Percentiles rank a stretch among this genome's conserved stretches.
Conservation (phyloP, 176 grass and related monocot genomes). For the Zea mays region DNA sequence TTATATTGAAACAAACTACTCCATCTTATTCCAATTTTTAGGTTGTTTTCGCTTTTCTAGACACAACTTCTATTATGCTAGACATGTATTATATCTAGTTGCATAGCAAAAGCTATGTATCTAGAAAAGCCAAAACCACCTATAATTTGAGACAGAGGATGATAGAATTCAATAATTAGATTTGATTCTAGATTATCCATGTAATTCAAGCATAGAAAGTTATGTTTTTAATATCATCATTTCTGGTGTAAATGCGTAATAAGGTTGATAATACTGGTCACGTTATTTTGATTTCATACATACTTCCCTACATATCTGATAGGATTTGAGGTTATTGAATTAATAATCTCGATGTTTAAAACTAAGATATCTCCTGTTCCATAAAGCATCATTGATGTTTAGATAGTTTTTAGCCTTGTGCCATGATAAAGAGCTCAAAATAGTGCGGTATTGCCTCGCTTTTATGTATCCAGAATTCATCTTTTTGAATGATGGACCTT, state of each 20-base stretch:
- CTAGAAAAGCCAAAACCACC: too few species aligned
- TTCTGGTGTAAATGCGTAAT: neutral
- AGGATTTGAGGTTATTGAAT: slow-evolving; percentile 8
- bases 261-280: neutral
- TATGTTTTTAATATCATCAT: neutral
- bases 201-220: neutral
- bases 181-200: neutral
- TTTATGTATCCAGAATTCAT: neutral
- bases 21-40: too few species aligned
- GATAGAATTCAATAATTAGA: neutral
- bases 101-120: too few species aligned
- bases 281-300: neutral
- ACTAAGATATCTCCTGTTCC: slow-evolving; percentile 4
- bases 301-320: neutral
- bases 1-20: neutral
- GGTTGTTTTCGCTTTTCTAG: too few species aligned
- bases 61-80: too few species aligned
- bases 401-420: neutral
- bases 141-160: too few species aligned
- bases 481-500: slow-evolving; percentile 17
- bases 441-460: neutral
- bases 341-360: neutral
- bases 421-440: neutral
- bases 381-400: neutral
- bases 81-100: too few species aligned